phyloP scores from a whole-genome alignment of 257 asterid species.

The Forsythia viridissima region DNA sequence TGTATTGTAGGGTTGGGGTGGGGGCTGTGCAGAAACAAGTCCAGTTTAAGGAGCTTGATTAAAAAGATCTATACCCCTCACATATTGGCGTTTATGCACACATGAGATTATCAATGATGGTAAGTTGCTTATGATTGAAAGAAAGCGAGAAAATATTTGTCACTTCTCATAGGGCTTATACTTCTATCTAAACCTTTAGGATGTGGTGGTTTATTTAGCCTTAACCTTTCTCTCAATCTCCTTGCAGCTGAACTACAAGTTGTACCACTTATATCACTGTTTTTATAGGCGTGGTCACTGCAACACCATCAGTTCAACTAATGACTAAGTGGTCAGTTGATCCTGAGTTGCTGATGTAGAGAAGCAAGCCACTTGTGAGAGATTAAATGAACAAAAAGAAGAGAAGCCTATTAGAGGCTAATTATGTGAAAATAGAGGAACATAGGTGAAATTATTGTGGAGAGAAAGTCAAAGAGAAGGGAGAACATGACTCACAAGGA shows the following conservation, averaged over 20 bases:
- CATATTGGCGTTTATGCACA: background rate
- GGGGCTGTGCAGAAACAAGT: background rate
- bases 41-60: background rate
- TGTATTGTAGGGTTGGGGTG: background rate
- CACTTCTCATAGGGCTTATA: background rate
- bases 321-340: background rate
- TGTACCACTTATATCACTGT: background rate
- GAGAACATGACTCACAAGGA: background rate
- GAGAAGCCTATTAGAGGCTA: background rate
- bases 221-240: background rate
- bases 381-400: background rate
- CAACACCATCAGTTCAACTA: background rate
- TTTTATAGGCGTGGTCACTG: background rate
- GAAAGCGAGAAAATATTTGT: background rate
- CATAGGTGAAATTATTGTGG: background rate
- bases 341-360: background rate
- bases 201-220: background rate
- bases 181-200: background rate
- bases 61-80: background rate
- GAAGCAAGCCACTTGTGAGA: background rate
- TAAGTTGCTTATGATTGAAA: background rate
- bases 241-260: background rate
- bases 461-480: background rate
- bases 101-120: background rate
- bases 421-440: background rate